These are phyloP conservation scores for Colletotrichum graminicola DNA, from an alignment of 2,329 filamentous ascomycete genomes.

Conservation along the genomic window DNA sequence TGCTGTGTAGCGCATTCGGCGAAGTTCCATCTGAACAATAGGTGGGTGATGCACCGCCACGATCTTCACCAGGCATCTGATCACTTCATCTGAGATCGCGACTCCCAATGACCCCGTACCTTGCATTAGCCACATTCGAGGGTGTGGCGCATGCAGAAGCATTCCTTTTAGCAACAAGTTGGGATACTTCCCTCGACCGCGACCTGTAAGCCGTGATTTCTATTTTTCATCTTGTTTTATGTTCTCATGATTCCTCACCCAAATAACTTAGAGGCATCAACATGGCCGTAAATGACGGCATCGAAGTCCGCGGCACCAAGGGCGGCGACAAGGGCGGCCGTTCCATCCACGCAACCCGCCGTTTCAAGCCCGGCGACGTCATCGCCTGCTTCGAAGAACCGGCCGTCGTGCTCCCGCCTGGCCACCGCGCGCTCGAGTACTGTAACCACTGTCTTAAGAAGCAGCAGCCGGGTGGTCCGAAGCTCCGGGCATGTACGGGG, in stretches of 20 bases:
- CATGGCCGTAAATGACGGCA: conserved; percentile 18
- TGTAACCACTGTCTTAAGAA: conserved; percentile 64
- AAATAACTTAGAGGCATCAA: no score
- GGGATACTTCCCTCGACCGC: not conserved
- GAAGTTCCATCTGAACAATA: conserved; percentile 21
- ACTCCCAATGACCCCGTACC: not conserved
- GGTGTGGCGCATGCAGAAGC: conserved; percentile 15
- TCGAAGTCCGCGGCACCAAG: conserved; percentile 32
- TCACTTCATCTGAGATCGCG: not conserved
- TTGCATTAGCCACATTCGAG: conserved; percentile 15
- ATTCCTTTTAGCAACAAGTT: not conserved
- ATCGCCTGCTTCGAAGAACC: conserved; percentile 59
- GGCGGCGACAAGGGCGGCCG: conserved; percentile 55
- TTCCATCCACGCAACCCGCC: conserved; percentile 57
- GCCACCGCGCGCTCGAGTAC: conserved; percentile 54
- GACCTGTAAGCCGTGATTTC: not conserved
- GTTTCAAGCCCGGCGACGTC: conserved; percentile 59
- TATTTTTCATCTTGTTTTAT: not conserved
- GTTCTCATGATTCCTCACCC: not conserved
- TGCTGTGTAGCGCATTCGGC: conserved; percentile 18
- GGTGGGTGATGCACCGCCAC: conserved; percentile 7
- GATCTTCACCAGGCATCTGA: not conserved
- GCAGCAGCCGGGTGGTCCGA: conserved; percentile 26
- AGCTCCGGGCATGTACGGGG: conserved; percentile 57
- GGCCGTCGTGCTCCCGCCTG: conserved; percentile 62